Base-by-base conservation (phyloP, 2,329 filamentous ascomycete genomes). In the Talaromyces pinophilus region DNA sequence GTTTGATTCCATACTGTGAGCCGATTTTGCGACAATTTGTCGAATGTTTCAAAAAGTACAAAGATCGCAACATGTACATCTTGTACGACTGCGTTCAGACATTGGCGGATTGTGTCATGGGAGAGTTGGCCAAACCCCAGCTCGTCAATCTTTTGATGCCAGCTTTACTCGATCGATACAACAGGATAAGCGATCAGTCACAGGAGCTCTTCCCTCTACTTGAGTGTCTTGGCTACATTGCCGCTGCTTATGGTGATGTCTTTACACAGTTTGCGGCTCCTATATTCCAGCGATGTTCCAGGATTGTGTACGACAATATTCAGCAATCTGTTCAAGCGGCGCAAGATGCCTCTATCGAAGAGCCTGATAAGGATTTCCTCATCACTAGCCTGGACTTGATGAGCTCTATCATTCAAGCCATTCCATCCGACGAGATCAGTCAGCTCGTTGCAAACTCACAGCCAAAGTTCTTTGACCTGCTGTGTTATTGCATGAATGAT, bases 41-140 rank as follows among this genome's bases (percentile, higher is more conserved):
- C 62, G 85, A 86, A 68, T 99, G 95, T 79, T 99, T 99, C 79
- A 86, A 84, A 63, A 93, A 91, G 79, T 99, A 98, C 87, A 98
- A 99, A 84, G 94, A 98, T 79, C 90, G 92, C 74, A 99, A 99
- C 82, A 97, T 98, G 88, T 97, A 96, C 82, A 96, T 98, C 64
- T 87, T 99, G 40, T 99, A 99, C 81, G 95, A 99, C 80, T 98
- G 95, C 78, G 92, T 99, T 40, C 95, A 99, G 81, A 99, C 95
- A 0, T 83, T 99, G 66, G 95, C 95, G 3, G 95, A 99, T 78
- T 90, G 92, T 74, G 90, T 98, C 64, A 93, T 92, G 11, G 88
- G 90, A 6, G 88, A 90, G 40, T 84, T 99, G 70, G 90, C 92
- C n/a, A 85, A 88, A 68, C 90, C 90, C 6, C 87, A 93, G 62